Evolutionary conservation across 768 basidiomycete genomes (phyloP).

Genomic region (Boletellus ananas): DNA sequence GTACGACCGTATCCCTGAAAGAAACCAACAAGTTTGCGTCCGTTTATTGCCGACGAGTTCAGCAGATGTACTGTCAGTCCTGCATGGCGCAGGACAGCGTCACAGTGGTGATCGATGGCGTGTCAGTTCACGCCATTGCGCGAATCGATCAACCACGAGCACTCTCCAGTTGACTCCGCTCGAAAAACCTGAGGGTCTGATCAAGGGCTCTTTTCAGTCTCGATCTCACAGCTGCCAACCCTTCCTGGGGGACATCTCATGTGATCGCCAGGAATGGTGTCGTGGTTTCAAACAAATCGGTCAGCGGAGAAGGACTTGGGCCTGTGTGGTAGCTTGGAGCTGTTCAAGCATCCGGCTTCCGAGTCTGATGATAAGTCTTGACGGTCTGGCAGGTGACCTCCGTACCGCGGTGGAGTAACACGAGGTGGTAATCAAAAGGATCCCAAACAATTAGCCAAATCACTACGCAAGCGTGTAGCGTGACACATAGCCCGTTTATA

Average conservation of each 20-base stretch:
- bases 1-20: neutral
- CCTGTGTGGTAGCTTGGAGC: too few relatives aligned
- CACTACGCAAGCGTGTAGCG: too few relatives aligned
- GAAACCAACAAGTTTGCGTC: neutral
- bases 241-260: neutral
- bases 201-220: neutral
- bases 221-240: neutral
- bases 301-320: too few relatives aligned
- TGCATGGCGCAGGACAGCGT: too few relatives aligned
- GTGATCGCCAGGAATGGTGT: neutral
- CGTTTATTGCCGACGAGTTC: neutral
- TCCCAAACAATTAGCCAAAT: neutral
- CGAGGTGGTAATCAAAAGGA: too few relatives aligned
- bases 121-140: neutral
- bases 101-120: neutral
- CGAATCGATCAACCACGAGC: neutral
- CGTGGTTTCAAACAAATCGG: too few relatives aligned
- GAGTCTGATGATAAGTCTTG: too few relatives aligned
- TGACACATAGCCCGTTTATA: too few relatives aligned
- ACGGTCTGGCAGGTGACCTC: too few relatives aligned
- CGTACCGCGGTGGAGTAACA: too few relatives aligned
- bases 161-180: neutral
- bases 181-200: neutral
- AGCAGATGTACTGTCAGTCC: too few relatives aligned
- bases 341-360: too few relatives aligned